Conservation (phyloP, 2,329 filamentous ascomycete genomes). For the Teratosphaeria pseudoeucalypti region DNA sequence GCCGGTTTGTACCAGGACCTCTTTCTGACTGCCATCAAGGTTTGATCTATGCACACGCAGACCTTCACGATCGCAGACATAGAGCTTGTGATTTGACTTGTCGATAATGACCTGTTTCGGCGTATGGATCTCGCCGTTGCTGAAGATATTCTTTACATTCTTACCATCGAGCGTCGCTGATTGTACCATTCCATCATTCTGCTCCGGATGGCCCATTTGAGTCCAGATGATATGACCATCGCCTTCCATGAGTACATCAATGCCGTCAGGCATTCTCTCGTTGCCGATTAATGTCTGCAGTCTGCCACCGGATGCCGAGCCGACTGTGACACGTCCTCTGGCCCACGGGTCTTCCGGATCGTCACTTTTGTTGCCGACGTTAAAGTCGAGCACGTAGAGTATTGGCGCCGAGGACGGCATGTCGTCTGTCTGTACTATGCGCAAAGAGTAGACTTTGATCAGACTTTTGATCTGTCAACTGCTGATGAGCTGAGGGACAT, state of each 20-base stretch:
- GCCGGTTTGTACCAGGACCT: constrained; percentile 32
- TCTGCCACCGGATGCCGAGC: background rate
- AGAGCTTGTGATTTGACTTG: constrained; percentile 22
- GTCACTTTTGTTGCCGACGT: background rate
- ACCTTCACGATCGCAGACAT: constrained; percentile 37
- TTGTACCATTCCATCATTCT: constrained; percentile 15
- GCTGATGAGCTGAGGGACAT: too few species aligned
- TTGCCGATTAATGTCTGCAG: background rate
- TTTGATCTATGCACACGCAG: constrained; percentile 27
- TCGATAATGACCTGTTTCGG: constrained; percentile 33
- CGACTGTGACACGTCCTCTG: background rate
- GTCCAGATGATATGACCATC: constrained; percentile 24
- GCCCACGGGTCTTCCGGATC: background rate
- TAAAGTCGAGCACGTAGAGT: background rate
- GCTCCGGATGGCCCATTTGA: constrained; percentile 13
- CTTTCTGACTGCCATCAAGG: constrained; percentile 25
- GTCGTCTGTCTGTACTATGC: background rate
- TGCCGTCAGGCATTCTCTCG: constrained; percentile 18
- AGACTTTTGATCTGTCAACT: background rate
- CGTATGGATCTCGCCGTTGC: constrained; percentile 38
- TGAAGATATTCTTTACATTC: constrained; percentile 35
- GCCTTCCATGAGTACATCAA: constrained; percentile 14
- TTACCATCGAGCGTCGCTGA: constrained; percentile 38
- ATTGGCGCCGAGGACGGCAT: background rate
- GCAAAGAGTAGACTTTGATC: background rate